Percentiles rank a stretch among this genome's conserved stretches.
Conservation (phyloP, 1,284 basidiomycete genomes). For the Heterobasidion occidentale region DNA sequence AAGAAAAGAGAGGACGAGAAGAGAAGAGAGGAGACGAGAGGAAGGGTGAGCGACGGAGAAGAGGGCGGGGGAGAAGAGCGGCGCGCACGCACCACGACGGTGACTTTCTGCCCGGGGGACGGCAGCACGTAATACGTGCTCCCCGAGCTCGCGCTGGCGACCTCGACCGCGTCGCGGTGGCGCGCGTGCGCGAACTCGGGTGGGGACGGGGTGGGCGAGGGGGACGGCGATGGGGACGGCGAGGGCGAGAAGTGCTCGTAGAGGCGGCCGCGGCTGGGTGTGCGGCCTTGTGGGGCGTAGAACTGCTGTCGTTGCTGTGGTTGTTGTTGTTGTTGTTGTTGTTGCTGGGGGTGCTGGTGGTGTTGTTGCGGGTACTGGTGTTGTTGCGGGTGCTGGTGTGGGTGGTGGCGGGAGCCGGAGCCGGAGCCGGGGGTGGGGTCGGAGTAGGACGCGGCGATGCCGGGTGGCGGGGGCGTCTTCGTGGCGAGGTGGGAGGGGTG, state of each 20-base stretch:
- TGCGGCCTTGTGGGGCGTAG: constrained; percentile 1
- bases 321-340: neutral
- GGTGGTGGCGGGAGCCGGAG: constrained; percentile 1
- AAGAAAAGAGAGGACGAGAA: neutral
- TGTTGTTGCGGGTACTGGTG: no score
- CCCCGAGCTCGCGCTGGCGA: constrained; percentile 43
- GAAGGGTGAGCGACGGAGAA: neutral
- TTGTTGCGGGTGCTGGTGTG: no score
- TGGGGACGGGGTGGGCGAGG: constrained; percentile 12
- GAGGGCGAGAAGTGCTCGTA: constrained; percentile 9
- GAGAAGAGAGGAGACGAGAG: neutral
- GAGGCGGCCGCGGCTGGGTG: constrained; percentile 4
- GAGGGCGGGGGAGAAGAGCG: neutral
- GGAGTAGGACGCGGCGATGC: neutral
- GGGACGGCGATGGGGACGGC: constrained; percentile 7
- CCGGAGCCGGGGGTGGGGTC: no score
- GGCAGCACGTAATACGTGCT: constrained; percentile 70
- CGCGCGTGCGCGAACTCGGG: constrained; percentile 5
- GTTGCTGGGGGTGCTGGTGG: no score
- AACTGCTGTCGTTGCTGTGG: neutral
- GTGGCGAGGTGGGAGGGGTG: neutral
- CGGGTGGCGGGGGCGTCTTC: neutral
- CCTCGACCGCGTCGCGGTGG: constrained; percentile 24
- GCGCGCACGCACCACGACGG: constrained; percentile 51
- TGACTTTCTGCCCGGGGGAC: constrained; percentile 57